Evolutionary conservation across 2,329 filamentous ascomycete species (phyloP).

Genomic region (Leptographium galeiforme): DNA sequence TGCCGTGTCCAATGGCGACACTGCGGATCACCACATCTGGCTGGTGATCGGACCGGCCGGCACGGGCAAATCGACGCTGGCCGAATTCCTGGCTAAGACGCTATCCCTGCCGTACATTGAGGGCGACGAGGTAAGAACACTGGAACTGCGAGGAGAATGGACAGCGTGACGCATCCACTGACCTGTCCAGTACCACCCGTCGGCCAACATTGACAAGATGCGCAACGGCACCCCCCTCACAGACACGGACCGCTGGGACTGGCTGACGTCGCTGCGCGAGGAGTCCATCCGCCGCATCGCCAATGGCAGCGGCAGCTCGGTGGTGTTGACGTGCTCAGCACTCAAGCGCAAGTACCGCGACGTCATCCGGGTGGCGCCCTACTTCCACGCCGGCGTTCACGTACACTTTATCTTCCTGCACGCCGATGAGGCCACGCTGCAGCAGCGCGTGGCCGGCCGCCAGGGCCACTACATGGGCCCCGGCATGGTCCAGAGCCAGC

Average conservation of each 20-base stretch:
- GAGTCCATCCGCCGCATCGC: conserved; percentile 45
- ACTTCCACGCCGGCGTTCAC: conserved; percentile 57
- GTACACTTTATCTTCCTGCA: conserved; percentile 90
- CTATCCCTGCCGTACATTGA: conserved; percentile 60
- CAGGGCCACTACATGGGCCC: conserved; percentile 92
- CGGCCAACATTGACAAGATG: conserved; percentile 86
- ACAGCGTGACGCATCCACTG: neutral
- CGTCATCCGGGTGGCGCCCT: conserved; percentile 68
- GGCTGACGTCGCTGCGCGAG: conserved; percentile 69
- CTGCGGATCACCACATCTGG: conserved; percentile 54
- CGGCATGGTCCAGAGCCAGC: conserved; percentile 87
- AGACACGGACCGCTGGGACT: conserved; percentile 94
- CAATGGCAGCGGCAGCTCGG: conserved; percentile 50
- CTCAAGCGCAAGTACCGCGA: conserved; percentile 96
- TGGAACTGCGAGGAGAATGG: too few species aligned
- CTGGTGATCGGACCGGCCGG: conserved; percentile 68
- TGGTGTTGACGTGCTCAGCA: conserved; percentile 93
- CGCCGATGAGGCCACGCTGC: conserved; percentile 60
- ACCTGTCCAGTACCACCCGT: conserved; percentile 52
- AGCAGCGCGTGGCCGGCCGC: conserved; percentile 60
- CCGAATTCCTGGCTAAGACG: conserved; percentile 47
- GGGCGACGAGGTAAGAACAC: conserved; percentile 51
- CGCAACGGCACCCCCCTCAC: conserved; percentile 67
- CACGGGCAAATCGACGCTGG: conserved; percentile 67
- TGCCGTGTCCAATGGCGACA: neutral